A percentile compares a stretch with the other conserved stretches of the same genome.
phyloP scores from a whole-genome alignment of 2,329 filamentous ascomycete species.

The Fusarium bulbicola region DNA sequence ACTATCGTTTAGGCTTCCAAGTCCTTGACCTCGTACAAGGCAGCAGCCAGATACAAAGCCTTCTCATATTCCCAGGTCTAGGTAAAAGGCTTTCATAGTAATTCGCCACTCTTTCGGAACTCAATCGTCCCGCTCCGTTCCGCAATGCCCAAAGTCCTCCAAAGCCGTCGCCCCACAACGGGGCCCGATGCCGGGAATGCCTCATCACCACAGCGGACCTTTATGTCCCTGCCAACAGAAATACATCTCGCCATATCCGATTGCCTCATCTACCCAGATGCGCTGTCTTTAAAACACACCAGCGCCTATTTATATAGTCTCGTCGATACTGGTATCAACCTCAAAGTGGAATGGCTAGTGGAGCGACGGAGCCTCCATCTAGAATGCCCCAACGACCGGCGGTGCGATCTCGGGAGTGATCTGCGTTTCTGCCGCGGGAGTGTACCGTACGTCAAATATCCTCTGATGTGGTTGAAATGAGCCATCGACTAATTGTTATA shows the following conservation, averaged over 20 bases:
- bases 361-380: conserved; percentile 70
- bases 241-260: conserved; percentile 71
- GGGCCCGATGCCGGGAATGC: conserved; percentile 20
- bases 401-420: conserved; percentile 68
- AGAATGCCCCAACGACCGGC: conserved; percentile 68
- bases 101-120: background rate
- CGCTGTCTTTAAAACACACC: conserved; percentile 74
- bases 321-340: conserved; percentile 70
- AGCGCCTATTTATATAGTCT: conserved; percentile 69
- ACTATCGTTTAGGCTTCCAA: conserved; percentile 17
- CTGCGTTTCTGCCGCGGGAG: conserved; percentile 68
- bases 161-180: conserved; percentile 36
- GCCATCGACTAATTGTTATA: conserved; percentile 38
- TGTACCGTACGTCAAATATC: conserved; percentile 58
- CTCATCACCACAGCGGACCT: background rate
- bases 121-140: conserved; percentile 1
- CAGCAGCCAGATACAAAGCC: conserved; percentile 42
- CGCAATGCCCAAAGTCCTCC: conserved; percentile 36
- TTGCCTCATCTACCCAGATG: conserved; percentile 74
- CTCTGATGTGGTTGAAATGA: background rate
- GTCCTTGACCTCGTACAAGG: conserved; percentile 31
- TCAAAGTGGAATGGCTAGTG: conserved; percentile 76
- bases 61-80: conserved; percentile 1
- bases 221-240: conserved; percentile 69
- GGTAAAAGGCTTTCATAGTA: background rate